A percentile compares a stretch with the other conserved stretches of the same genome.
phyloP scores from a whole-genome alignment of 2,329 filamentous ascomycete genomes.

The Botrytis paeoniae region DNA sequence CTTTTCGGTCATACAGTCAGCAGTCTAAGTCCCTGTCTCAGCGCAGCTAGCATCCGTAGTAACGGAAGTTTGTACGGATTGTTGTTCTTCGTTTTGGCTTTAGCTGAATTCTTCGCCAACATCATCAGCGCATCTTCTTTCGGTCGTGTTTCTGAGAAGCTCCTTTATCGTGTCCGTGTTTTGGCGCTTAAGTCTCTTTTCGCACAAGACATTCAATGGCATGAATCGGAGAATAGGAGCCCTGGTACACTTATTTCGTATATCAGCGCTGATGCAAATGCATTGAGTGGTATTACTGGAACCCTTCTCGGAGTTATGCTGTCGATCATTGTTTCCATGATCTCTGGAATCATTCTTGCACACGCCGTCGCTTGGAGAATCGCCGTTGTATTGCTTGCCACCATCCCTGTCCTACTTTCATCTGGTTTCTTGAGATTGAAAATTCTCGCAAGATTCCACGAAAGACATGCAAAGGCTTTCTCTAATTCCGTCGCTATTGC shows the following conservation, averaged over 20 bases:
- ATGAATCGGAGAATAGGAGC: slow-evolving; percentile 62
- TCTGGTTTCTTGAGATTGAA: slow-evolving; percentile 7
- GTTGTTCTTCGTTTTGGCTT: slow-evolving; percentile 49
- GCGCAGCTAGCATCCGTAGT: slow-evolving; percentile 27
- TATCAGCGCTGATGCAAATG: slow-evolving; percentile 67
- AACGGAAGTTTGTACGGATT: slow-evolving; percentile 41
- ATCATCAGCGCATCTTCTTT: slow-evolving; percentile 52
- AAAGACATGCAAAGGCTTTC: slow-evolving; percentile 10
- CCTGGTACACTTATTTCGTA: slow-evolving; percentile 61
- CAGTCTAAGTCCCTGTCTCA: slow-evolving; percentile 49
- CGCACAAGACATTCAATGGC: slow-evolving; percentile 67
- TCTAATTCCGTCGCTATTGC: slow-evolving; percentile 1
- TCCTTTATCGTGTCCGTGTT: slow-evolving; percentile 60
- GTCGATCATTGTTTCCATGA: slow-evolving; percentile 64
- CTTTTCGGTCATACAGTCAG: slow-evolving; percentile 53
- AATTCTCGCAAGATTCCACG: slow-evolving; percentile 4
- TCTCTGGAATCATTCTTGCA: slow-evolving; percentile 64
- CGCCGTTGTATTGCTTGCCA: slow-evolving; percentile 67
- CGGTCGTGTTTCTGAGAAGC: slow-evolving; percentile 59
- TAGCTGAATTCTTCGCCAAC: slow-evolving; percentile 61
- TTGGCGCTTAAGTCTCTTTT: slow-evolving; percentile 54
- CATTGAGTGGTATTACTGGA: slow-evolving; percentile 65
- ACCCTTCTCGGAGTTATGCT: slow-evolving; percentile 67
- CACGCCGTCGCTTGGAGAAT: slow-evolving; percentile 74
- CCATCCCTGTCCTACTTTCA: slow-evolving; percentile 41